Evolutionary conservation across 129 eudicot genomes (phyloP).

Genomic region (Gnaphalium uliginosum): DNA sequence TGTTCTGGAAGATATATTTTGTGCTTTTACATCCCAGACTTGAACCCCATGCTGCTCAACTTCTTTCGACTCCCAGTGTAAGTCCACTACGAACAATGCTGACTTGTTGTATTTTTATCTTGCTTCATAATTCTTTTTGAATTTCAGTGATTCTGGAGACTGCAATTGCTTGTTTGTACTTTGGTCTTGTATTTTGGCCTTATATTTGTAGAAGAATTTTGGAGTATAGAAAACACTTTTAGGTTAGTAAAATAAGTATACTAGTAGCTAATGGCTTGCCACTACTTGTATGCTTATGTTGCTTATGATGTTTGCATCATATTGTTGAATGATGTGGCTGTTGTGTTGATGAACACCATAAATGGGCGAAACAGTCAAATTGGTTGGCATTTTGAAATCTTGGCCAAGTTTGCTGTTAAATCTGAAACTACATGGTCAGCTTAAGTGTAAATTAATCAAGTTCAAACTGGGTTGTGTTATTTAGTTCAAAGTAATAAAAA

Average conservation of each 20-base stretch:
- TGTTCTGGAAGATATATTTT: conserved; percentile 94
- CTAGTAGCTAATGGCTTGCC: background rate
- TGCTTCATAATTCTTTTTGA: background rate
- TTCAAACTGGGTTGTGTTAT: background rate
- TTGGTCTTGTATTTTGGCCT: conserved; percentile 8
- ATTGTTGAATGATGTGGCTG: background rate
- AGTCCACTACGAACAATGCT: conserved; percentile 18
- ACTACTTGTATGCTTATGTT: background rate
- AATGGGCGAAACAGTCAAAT: background rate
- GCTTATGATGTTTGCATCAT: background rate
- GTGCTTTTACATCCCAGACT: conserved; percentile 82
- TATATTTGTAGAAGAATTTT: background rate
- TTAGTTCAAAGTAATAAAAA: background rate
- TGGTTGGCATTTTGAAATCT: background rate
- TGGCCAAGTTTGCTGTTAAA: background rate
- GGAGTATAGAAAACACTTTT: background rate
- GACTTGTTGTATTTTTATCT: background rate
- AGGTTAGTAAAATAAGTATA: background rate
- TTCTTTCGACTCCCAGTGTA: conserved; percentile 77
- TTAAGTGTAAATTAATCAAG: background rate
- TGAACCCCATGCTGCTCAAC: conserved; percentile 53
- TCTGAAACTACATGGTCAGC: background rate
- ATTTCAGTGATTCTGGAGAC: background rate
- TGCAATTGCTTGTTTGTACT: background rate
- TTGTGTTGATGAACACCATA: background rate